Percentiles rank a stretch among this genome's conserved stretches.
Evolutionary conservation across 2,329 filamentous ascomycete species (phyloP).

Genomic region (Drechslerella coelobrocha): DNA sequence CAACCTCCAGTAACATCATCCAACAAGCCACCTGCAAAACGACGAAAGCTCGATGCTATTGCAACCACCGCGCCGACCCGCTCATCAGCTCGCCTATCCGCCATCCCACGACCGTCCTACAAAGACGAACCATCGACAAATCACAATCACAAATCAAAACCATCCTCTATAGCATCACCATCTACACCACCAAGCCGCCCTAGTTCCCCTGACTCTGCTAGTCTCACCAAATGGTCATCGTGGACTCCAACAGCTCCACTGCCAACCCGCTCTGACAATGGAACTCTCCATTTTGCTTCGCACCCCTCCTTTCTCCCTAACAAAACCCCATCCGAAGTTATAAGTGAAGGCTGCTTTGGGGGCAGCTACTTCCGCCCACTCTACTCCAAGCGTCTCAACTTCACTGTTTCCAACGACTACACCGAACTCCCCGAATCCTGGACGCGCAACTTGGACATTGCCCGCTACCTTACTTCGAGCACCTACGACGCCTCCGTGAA

Average conservation of each 20-base stretch:
- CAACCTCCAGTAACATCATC: constrained; percentile 50
- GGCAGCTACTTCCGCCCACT: constrained; percentile 64
- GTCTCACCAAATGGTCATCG: neutral
- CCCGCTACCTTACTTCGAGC: constrained; percentile 58
- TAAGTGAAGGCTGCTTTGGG: constrained; percentile 64
- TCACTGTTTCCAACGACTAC: constrained; percentile 62
- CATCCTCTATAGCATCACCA: constrained; percentile 25
- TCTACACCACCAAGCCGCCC: constrained; percentile 51
- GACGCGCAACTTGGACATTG: constrained; percentile 59
- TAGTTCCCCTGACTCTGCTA: constrained; percentile 57
- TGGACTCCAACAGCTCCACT: constrained; percentile 59
- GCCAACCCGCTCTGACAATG: constrained; percentile 60
- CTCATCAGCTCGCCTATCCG: constrained; percentile 62
- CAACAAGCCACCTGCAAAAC: constrained; percentile 57
- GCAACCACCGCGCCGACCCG: constrained; percentile 57
- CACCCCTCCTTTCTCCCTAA: constrained; percentile 63
- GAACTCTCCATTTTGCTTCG: constrained; percentile 61
- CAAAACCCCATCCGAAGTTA: constrained; percentile 64
- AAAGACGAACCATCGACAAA: constrained; percentile 56
- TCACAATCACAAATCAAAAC: neutral
- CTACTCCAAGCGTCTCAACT: constrained; percentile 59
- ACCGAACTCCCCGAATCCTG: constrained; percentile 61
- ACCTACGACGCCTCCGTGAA: constrained; percentile 63
- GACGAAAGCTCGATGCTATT: constrained; percentile 57
- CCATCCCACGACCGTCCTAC: constrained; percentile 57